phyloP scores from a whole-genome alignment of 2,329 filamentous ascomycete species.

The Proliferodiscus dingleyae region DNA sequence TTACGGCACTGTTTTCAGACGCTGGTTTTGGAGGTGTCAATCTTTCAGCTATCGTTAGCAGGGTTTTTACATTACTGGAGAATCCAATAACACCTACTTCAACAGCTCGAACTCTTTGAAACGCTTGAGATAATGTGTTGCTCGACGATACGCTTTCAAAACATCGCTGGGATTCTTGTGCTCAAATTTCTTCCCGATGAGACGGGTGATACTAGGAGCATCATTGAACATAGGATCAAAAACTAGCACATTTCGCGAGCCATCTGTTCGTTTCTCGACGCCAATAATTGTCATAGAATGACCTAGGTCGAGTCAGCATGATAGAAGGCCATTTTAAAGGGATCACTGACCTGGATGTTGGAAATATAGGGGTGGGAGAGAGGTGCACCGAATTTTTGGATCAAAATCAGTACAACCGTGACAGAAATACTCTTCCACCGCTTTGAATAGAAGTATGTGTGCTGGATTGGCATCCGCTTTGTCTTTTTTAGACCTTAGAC shows the following conservation, averaged over 20 bases:
- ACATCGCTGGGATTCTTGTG: slow-evolving; percentile 46
- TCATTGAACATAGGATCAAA: slow-evolving; percentile 85
- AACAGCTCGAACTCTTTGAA: slow-evolving; percentile 77
- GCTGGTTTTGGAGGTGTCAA: not conserved
- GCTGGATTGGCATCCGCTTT: slow-evolving; percentile 31
- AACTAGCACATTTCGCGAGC: slow-evolving; percentile 67
- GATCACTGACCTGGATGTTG: slow-evolving; percentile 63
- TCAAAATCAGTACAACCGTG: slow-evolving; percentile 44
- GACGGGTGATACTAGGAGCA: slow-evolving; percentile 54
- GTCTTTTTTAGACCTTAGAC: slow-evolving; percentile 45
- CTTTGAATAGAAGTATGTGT: slow-evolving; percentile 50
- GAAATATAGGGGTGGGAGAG: slow-evolving; percentile 79
- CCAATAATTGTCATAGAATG: slow-evolving; percentile 91
- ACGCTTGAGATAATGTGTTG: slow-evolving; percentile 59
- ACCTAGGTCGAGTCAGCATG: slow-evolving; percentile 40
- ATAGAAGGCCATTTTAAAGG: not conserved
- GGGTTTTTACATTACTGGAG: no score
- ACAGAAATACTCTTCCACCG: slow-evolving; percentile 72
- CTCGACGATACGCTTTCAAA: slow-evolving; percentile 70
- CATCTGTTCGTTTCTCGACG: slow-evolving; percentile 64
- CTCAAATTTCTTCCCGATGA: slow-evolving; percentile 47
- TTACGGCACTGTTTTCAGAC: not conserved
- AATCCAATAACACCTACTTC: slow-evolving; percentile 54
- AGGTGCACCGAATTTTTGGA: slow-evolving; percentile 65
- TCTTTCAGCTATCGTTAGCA: not conserved